Evolutionary conservation across 495 filamentous ascomycete genomes (phyloP).

Genomic region (Copromyces sp.): DNA sequence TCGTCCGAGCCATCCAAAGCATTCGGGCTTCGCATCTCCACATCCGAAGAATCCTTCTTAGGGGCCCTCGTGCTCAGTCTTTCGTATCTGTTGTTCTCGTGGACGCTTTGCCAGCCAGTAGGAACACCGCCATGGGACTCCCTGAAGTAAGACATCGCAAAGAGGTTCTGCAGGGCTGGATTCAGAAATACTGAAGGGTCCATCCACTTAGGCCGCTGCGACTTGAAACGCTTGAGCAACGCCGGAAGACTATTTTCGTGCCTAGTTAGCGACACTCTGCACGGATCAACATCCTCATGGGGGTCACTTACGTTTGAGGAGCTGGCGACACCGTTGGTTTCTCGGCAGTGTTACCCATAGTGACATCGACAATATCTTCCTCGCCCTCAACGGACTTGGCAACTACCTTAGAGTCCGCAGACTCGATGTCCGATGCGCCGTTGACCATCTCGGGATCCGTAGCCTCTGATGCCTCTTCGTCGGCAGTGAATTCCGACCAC

Average conservation of each 20-base stretch:
- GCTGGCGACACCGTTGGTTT: conserved; percentile 5
- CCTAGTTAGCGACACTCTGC: not conserved
- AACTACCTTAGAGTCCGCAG: conserved; percentile 58
- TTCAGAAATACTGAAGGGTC: conserved; percentile 37
- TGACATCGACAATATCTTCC: conserved; percentile 84
- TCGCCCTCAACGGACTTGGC: conserved; percentile 76
- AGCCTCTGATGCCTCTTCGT: conserved; percentile 41
- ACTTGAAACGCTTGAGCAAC: conserved; percentile 22
- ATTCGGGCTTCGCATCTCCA: conserved; percentile 23
- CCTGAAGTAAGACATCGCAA: conserved; percentile 53
- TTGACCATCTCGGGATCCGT: conserved; percentile 62
- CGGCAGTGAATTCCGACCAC: conserved; percentile 29
- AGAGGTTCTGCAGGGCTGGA: conserved; percentile 53
- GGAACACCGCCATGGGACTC: conserved; percentile 45
- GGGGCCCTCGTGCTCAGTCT: conserved; percentile 43
- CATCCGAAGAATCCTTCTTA: conserved; percentile 19
- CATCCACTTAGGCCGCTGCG: conserved; percentile 33
- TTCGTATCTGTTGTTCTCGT: conserved; percentile 46
- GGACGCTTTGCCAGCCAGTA: conserved; percentile 50
- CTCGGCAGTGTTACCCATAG: conserved; percentile 54
- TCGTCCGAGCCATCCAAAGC: conserved; percentile 30
- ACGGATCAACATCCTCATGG: not conserved
- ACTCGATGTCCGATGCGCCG: conserved; percentile 63
- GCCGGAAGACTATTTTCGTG: conserved; percentile 8
- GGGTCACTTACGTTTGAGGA: conserved; percentile 11